Evolutionary conservation across 768 basidiomycete genomes (phyloP).

Genomic region (Calvatia gigantea): DNA sequence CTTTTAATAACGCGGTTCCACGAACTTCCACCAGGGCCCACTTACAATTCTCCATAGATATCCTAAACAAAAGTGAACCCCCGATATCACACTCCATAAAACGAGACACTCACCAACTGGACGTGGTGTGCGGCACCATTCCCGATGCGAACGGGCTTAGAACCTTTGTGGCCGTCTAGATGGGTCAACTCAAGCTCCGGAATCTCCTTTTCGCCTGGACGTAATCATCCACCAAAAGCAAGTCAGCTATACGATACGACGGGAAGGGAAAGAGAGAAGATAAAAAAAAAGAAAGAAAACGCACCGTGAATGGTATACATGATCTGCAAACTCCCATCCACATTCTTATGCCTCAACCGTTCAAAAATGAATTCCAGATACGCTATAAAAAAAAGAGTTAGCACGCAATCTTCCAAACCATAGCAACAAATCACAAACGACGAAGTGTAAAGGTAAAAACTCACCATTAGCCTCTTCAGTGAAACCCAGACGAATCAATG

Average conservation of each 20-base stretch:
- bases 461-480: constrained; percentile 89
- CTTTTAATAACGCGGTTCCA: background rate
- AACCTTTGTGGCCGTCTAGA: constrained; percentile 85
- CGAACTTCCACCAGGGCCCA: constrained; percentile 3
- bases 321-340: constrained; percentile 91
- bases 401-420: too few species aligned
- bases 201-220: constrained; percentile 69
- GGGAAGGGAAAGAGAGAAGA: too few species aligned
- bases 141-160: constrained; percentile 85
- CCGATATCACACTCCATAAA: background rate
- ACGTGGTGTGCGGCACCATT: constrained; percentile 96
- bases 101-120: constrained; percentile 58
- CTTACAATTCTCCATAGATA: constrained; percentile 92
- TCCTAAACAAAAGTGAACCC: constrained; percentile 50
- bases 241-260: too few species aligned
- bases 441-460: constrained; percentile 13
- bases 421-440: constrained; percentile 2
- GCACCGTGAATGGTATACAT: constrained; percentile 95
- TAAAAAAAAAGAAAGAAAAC: background rate
- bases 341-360: constrained; percentile 76
- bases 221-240: too few species aligned
- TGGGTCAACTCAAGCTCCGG: constrained; percentile 83
- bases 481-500: constrained; percentile 89
- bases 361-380: constrained; percentile 92
- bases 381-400: too few species aligned